Conservation (phyloP, 495 filamentous ascomycete genomes). For the Xeromyces bisporus region DNA sequence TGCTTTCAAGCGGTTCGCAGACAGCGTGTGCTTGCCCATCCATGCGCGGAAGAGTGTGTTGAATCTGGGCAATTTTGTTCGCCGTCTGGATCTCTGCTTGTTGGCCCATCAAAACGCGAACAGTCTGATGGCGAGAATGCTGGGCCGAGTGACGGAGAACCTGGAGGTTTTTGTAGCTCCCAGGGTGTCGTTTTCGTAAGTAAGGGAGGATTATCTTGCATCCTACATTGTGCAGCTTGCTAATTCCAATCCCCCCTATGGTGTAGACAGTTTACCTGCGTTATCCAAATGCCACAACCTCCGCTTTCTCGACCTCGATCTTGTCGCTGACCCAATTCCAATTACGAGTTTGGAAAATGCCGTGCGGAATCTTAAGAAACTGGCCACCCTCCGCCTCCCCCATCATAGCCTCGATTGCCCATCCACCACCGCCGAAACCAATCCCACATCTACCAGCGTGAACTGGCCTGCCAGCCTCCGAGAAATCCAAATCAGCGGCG, state of each 20-base stretch:
- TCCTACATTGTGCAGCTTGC: slow-evolving; percentile 1
- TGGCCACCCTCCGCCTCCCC: slow-evolving; percentile 38
- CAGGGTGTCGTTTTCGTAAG: slow-evolving; percentile 42
- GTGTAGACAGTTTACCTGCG: slow-evolving; percentile 40
- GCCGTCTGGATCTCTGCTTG: slow-evolving; percentile 36
- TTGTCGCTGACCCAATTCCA: slow-evolving; percentile 36
- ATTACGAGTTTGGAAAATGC: slow-evolving; percentile 37
- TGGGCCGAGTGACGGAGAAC: slow-evolving; percentile 39
- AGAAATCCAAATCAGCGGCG: slow-evolving; percentile 13
- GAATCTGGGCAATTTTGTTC: slow-evolving; percentile 38
- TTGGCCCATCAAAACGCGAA: slow-evolving; percentile 51
- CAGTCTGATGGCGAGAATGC: slow-evolving; percentile 44
- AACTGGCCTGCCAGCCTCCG: slow-evolving; percentile 10
- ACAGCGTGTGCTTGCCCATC: slow-evolving; percentile 45
- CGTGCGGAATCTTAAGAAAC: slow-evolving; percentile 27
- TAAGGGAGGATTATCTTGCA: background rate
- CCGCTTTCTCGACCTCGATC: slow-evolving; percentile 37
- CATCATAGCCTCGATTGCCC: too few relatives aligned
- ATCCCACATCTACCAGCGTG: slow-evolving; percentile 1
- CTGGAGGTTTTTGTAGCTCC: slow-evolving; percentile 50
- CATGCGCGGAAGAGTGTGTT: slow-evolving; percentile 36
- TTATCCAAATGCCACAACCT: slow-evolving; percentile 45
- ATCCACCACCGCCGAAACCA: too few relatives aligned
- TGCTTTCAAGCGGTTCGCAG: slow-evolving; percentile 41
- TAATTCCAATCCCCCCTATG: too few relatives aligned